Evolutionary conservation across 1,284 basidiomycete species (phyloP).

Genomic region (Pseudozyma sp.): DNA sequence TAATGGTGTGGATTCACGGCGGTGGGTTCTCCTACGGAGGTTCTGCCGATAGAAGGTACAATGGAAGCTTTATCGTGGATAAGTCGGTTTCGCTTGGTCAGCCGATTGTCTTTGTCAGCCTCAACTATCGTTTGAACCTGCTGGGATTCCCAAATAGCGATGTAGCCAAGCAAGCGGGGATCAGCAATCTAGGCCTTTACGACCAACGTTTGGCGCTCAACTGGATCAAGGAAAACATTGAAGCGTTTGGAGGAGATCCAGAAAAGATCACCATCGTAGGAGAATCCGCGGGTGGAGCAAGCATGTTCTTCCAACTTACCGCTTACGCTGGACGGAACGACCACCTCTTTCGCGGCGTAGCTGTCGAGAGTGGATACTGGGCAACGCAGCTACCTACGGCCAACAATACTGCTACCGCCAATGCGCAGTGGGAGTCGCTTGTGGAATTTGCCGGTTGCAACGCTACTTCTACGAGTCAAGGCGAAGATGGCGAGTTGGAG

Average conservation of each 20-base stretch:
- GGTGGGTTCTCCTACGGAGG: slow-evolving; percentile 41
- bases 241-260: slow-evolving; percentile 47
- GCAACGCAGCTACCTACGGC: slow-evolving; percentile 12
- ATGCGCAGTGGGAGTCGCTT: slow-evolving; percentile 19
- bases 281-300: slow-evolving; percentile 48
- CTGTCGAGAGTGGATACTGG: slow-evolving; percentile 30
- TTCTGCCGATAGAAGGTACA: slow-evolving; percentile 25
- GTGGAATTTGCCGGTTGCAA: slow-evolving; percentile 14
- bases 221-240: slow-evolving; percentile 54
- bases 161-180: slow-evolving; percentile 6
- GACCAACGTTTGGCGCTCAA: slow-evolving; percentile 51
- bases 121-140: slow-evolving; percentile 33
- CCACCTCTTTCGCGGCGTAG: slow-evolving; percentile 15
- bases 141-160: slow-evolving; percentile 25
- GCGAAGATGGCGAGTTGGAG: slow-evolving; percentile 8
- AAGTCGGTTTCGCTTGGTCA: slow-evolving; percentile 29
- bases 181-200: slow-evolving; percentile 35
- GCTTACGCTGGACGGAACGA: slow-evolving; percentile 32
- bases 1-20: slow-evolving; percentile 40
- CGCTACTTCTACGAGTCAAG: too few relatives aligned
- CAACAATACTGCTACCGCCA: slow-evolving; percentile 6
- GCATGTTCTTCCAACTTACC: slow-evolving; percentile 31
- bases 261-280: slow-evolving; percentile 41
- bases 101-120: slow-evolving; percentile 30
- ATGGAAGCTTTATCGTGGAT: slow-evolving; percentile 40